Evolutionary conservation across 2,329 filamentous ascomycete genomes (phyloP).

Genomic region (Cladophialophora bantiana): DNA sequence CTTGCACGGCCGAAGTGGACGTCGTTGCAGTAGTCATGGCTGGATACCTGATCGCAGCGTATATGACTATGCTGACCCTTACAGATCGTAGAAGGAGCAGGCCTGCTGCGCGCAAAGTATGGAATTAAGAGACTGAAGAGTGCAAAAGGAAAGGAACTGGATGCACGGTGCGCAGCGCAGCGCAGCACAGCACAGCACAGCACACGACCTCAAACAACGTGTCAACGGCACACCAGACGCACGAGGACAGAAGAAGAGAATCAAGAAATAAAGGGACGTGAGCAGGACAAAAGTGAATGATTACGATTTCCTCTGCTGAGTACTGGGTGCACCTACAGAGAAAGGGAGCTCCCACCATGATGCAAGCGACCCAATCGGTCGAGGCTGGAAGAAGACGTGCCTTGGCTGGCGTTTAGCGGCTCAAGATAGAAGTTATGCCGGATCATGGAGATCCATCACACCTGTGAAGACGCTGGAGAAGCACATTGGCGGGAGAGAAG

Average conservation of each 20-base stretch:
- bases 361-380: constrained; percentile 24
- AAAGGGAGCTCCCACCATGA: constrained; percentile 12
- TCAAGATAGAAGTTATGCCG: constrained; percentile 35
- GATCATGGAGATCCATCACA: constrained; percentile 38
- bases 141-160: constrained; percentile 19
- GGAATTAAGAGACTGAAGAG: constrained; percentile 15
- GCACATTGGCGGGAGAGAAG: constrained; percentile 15
- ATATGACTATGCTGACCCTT: constrained; percentile 15
- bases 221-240: constrained; percentile 26
- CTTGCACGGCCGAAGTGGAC: constrained; percentile 20
- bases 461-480: constrained; percentile 25
- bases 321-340: constrained; percentile 5
- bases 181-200: background rate
- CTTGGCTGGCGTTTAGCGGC: constrained; percentile 35
- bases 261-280: constrained; percentile 13
- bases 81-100: constrained; percentile 25
- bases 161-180: constrained; percentile 15
- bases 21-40: constrained; percentile 27
- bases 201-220: constrained; percentile 26
- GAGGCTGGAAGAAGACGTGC: constrained; percentile 20
- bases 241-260: constrained; percentile 26
- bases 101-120: constrained; percentile 27
- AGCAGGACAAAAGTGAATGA: constrained; percentile 10
- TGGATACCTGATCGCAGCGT: constrained; percentile 20
- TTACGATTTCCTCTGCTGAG: background rate